Evolutionary conservation across 2,329 filamentous ascomycete genomes (phyloP).

Genomic region (Colletotrichum cereale): DNA sequence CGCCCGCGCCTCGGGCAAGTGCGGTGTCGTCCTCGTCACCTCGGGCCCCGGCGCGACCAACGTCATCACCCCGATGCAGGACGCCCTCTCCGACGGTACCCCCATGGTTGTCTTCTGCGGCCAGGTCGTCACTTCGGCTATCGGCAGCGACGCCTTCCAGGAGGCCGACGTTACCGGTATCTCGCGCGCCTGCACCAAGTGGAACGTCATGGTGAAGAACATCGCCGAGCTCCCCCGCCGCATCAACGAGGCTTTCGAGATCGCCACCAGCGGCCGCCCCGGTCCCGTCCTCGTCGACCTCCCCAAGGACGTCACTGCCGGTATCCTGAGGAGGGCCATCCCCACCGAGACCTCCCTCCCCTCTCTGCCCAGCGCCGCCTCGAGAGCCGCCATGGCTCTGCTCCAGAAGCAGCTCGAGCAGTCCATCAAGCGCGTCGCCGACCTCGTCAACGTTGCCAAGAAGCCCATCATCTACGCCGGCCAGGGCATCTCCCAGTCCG

Average conservation of each 20-base stretch:
- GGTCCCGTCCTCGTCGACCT: slow-evolving; percentile 96
- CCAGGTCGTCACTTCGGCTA: slow-evolving; percentile 89
- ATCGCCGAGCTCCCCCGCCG: slow-evolving; percentile 91
- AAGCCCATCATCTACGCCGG: slow-evolving; percentile 97
- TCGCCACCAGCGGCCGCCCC: slow-evolving; percentile 92
- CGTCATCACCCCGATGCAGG: slow-evolving; percentile 95
- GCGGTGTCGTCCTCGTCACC: slow-evolving; percentile 95
- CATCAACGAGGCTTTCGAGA: slow-evolving; percentile 98
- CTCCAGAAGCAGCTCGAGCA: slow-evolving; percentile 78
- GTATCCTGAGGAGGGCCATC: slow-evolving; percentile 85
- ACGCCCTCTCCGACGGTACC: slow-evolving; percentile 94
- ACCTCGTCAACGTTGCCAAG: slow-evolving; percentile 88
- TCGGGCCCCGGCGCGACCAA: slow-evolving; percentile 98
- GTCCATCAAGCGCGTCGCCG: slow-evolving; percentile 82
- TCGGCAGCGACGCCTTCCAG: slow-evolving; percentile 97
- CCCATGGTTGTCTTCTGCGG: slow-evolving; percentile 96
- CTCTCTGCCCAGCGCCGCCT: slow-evolving; percentile 86
- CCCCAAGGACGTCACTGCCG: slow-evolving; percentile 95
- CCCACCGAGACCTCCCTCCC: slow-evolving; percentile 81
- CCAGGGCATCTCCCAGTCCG: slow-evolving; percentile 84
- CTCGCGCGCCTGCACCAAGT: slow-evolving; percentile 95
- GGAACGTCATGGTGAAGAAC: slow-evolving; percentile 99
- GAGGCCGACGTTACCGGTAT: slow-evolving; percentile 96
- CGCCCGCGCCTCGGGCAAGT: slow-evolving; percentile 91
- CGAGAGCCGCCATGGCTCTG: slow-evolving; percentile 81